phyloP scores from a whole-genome alignment of 768 basidiomycete genomes.

The Cyathus striatus region DNA sequence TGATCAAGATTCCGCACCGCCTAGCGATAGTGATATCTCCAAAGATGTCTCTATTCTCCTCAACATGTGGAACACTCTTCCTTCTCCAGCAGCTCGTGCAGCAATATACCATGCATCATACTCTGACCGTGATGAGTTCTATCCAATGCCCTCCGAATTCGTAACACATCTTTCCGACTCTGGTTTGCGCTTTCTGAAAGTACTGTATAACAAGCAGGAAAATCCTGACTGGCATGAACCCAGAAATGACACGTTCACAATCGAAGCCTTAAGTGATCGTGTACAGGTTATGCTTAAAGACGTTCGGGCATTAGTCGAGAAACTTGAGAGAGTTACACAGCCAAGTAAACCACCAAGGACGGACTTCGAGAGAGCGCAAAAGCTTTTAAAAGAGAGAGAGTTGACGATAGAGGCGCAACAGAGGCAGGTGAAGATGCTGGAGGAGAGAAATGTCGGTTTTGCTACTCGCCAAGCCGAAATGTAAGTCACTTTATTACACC shows the following conservation, averaged over 20 bases:
- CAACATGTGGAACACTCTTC: constrained; percentile 77
- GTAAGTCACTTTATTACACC: constrained; percentile 32
- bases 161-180: constrained; percentile 68
- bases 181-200: constrained; percentile 82
- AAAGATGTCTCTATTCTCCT: constrained; percentile 58
- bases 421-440: constrained; percentile 76
- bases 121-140: constrained; percentile 44
- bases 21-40: constrained; percentile 36
- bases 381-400: constrained; percentile 80
- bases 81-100: constrained; percentile 79
- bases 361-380: constrained; percentile 88
- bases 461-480: constrained; percentile 48
- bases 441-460: constrained; percentile 62
- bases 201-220: constrained; percentile 52
- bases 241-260: constrained; percentile 44
- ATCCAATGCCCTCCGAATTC: constrained; percentile 22
- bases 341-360: constrained; percentile 88
- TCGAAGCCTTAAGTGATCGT: constrained; percentile 73
- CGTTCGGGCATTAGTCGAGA: constrained; percentile 78
- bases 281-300: constrained; percentile 81
- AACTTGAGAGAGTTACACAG: constrained; percentile 79
- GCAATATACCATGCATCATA: constrained; percentile 43
- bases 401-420: constrained; percentile 84
- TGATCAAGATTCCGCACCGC: constrained; percentile 14
- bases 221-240: constrained; percentile 17